Evolutionary conservation across 1,284 basidiomycete species (phyloP), one percentile per base, ranked within the genome.

Genomic region (Naganishia sp.): DNA sequence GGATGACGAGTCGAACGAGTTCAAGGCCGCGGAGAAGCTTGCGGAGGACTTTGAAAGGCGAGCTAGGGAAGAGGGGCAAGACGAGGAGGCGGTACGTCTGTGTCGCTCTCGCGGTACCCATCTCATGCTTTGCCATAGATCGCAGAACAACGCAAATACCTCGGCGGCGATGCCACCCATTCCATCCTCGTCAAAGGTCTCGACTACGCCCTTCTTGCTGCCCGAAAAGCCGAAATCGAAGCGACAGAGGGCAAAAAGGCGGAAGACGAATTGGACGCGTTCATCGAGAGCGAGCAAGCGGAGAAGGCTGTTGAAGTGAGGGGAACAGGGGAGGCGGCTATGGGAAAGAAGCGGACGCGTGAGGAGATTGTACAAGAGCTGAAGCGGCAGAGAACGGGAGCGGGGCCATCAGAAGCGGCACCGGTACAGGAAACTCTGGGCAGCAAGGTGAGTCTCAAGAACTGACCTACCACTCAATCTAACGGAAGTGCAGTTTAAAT

Each of bases 151-250:
- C 84, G 92, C 52, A 83, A 83, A 53, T 92, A 91, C 76, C 84
- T 94, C 1, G 92, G 92, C n/a, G 92, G 92, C 43, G 92, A 95
- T 77, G 86, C 86, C 49, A 85, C 88, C 63, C 90, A 94, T 76
- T 87, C 89, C 3, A 86, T 94, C 54, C 85, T 94, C 4, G 90
- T 94, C 48, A 94, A 92, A 73, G 82, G 93, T n/a, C 86, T 96
- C 42, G 93, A 96, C 75, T 86, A 88, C 75, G 87, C 90, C 0
- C 84, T 95, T 3, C 82, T 96, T 9, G 90, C 92, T 72, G 88
- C 91, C 73, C 87, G 90, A 71, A 90, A 87, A 78, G 89, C 90
- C 0, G 79, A 80, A 68, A 67, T 81, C n/a, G 82, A 84, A 10
- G 78, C 82, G 9, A 79, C 83, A 49, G 77, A 83, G 23, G 83